phyloP scores from a whole-genome alignment of 1,284 basidiomycete species.

The Dichomitus squalens region DNA sequence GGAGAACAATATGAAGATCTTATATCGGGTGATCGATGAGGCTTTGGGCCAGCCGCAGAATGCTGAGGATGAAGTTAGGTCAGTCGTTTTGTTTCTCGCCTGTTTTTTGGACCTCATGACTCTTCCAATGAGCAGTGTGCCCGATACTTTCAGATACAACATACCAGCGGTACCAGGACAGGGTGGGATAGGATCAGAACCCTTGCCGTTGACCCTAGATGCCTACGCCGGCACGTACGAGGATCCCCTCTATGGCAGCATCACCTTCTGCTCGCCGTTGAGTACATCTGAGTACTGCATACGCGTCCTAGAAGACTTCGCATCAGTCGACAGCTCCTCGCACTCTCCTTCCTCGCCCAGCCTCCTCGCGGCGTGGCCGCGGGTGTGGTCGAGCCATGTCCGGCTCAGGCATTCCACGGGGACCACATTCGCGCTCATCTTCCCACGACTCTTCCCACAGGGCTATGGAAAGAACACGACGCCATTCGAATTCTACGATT shows the following conservation, averaged over 20 bases:
- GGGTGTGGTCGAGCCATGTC: slow-evolving; percentile 30
- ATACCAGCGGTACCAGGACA: not conserved
- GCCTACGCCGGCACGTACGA: slow-evolving; percentile 35
- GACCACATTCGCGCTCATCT: slow-evolving; percentile 20
- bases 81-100: no score
- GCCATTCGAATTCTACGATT: slow-evolving; percentile 29
- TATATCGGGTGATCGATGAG: slow-evolving; percentile 21
- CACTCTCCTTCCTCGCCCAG: not conserved
- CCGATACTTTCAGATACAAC: not conserved
- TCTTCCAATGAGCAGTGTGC: not conserved
- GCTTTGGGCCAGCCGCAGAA: slow-evolving; percentile 15
- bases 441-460: slow-evolving; percentile 27
- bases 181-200: not conserved
- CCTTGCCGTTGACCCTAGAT: slow-evolving; percentile 8
- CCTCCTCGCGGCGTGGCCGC: slow-evolving; percentile 26
- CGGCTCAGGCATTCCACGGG: slow-evolving; percentile 22
- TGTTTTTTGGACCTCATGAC: no score
- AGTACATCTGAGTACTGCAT: slow-evolving; percentile 31
- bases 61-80: no score
- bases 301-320: slow-evolving; percentile 29
- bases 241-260: slow-evolving; percentile 36
- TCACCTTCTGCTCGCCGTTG: slow-evolving; percentile 37
- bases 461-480: slow-evolving; percentile 32
- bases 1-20: slow-evolving; percentile 30
- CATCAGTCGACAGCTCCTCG: not conserved